These are phyloP conservation scores for Didymella sp. DNA, from an alignment of 2,329 filamentous ascomycete genomes.

Conservation along the genomic window DNA sequence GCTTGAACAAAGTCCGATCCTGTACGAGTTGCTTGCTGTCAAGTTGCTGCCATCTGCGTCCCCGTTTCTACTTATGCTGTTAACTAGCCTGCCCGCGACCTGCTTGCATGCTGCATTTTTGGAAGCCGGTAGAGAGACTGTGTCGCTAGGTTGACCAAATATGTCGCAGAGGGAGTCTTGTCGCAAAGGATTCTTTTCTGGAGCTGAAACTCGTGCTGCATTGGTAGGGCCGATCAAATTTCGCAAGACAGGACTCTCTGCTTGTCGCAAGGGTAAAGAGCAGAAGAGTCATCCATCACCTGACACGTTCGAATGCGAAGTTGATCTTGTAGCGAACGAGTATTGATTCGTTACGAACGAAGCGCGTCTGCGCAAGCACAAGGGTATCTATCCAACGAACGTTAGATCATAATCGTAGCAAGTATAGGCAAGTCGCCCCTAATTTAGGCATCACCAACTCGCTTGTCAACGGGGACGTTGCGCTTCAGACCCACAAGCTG, in stretches of 20 bases:
- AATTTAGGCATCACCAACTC: slow-evolving; percentile 28
- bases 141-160: slow-evolving; percentile 1
- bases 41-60: background rate
- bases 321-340: slow-evolving; percentile 20
- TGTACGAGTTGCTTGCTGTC: background rate
- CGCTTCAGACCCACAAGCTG: slow-evolving; percentile 45
- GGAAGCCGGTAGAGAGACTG: too few species aligned
- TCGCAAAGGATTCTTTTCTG: background rate
- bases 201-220: background rate
- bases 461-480: slow-evolving; percentile 40
- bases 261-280: slow-evolving; percentile 28
- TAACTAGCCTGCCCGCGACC: background rate
- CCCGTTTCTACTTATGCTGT: background rate
- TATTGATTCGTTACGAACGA: slow-evolving; percentile 29
- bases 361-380: slow-evolving; percentile 14
- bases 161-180: slow-evolving; percentile 1
- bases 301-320: slow-evolving; percentile 3
- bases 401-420: slow-evolving; percentile 18
- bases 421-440: background rate
- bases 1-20: too few species aligned
- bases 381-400: slow-evolving; percentile 23
- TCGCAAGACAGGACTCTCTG: slow-evolving; percentile 13
- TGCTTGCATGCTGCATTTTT: background rate
- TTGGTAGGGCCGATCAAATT: background rate
- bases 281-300: slow-evolving; percentile 18